These are phyloP conservation scores for Bipolaris cookei DNA, from an alignment of 2,329 filamentous ascomycete genomes.

Conservation along the genomic window DNA sequence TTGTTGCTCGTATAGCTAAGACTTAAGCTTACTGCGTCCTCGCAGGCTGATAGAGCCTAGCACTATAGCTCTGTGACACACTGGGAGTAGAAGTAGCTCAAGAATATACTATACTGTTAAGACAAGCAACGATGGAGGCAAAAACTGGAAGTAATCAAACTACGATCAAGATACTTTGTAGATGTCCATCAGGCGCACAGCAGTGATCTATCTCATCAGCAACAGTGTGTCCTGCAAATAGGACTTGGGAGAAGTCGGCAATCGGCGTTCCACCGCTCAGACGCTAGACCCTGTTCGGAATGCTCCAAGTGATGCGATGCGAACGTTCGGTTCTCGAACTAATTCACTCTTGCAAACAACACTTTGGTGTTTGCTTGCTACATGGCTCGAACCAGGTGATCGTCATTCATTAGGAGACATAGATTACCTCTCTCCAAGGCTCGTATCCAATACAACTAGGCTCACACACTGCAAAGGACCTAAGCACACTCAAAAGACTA, in stretches of 20 bases:
- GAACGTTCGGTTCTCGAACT: conserved; percentile 12
- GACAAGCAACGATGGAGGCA: no score
- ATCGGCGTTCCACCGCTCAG: neutral
- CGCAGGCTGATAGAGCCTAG: no score
- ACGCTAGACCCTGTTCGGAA: conserved; percentile 15
- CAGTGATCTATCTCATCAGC: neutral
- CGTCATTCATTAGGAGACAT: conserved; percentile 1
- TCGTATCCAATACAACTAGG: neutral
- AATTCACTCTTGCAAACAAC: conserved; percentile 22
- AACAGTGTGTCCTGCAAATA: neutral
- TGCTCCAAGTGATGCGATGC: conserved; percentile 22
- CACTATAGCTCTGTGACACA: no score
- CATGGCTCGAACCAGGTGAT: conserved; percentile 7
- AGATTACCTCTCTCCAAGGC: neutral
- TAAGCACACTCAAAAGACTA: neutral
- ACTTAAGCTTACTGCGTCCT: no score
- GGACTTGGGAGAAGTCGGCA: conserved; percentile 5
- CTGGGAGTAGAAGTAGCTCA: no score
- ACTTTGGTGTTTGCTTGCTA: conserved; percentile 3
- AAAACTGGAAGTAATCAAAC: no score
- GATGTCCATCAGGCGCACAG: no score
- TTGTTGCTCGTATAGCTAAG: no score
- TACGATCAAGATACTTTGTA: neutral
- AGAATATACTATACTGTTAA: no score
- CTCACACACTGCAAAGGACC: neutral